Base-by-base conservation (phyloP, 208 protist genomes). In the Angomonas deanei region DNA sequence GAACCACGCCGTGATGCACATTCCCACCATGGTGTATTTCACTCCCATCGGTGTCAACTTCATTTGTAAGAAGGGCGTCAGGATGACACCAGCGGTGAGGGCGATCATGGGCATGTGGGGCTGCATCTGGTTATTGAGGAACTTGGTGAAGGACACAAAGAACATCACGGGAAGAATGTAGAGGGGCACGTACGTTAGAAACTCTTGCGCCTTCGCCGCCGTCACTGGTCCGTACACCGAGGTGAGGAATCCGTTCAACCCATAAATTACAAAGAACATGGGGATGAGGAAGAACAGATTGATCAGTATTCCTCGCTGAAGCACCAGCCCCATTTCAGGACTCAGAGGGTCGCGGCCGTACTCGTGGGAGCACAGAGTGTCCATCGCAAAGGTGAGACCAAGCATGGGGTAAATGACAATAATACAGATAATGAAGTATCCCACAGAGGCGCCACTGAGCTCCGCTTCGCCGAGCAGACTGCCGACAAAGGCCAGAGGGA, bases 121-220 rank as follows among this genome's bases (percentile, higher is more conserved):
- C 66, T 85, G 78, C 87, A 93, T 85, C 66, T 91, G 83, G 65
- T 93, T 93, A 64, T 77, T 86, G n/a, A 88, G 71, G 67, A 93
- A 93, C 66, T 93, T 93, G 38, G 64, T 82, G 53, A 93, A 84
- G 27, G 83, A 79, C 36, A 84, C 79, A 47, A 91, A 89, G 32
- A 93, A 50, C 61, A 86, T 72, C 47, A 80, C 47, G 10, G 87
- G 82, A 13, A 86, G 21, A 17, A 93, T 55, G 69, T 82, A 87
- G 0, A 91, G 63, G 15, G 81, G 82, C 26, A 79, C 72, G 70
- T 72, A 91, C 50, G 61, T 42, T 60, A 93, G 74, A 61, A 91
- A 93, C 19, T 88, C 84, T 31, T 32, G 28, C n/a, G 87, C 87
- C 21, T 74, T 64, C 23, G 38, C 39, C 24, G 87, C 74, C n/a